Evolutionary conservation across 2,329 filamentous ascomycete species (phyloP).

Genomic region (Trichoderma pleuroti): DNA sequence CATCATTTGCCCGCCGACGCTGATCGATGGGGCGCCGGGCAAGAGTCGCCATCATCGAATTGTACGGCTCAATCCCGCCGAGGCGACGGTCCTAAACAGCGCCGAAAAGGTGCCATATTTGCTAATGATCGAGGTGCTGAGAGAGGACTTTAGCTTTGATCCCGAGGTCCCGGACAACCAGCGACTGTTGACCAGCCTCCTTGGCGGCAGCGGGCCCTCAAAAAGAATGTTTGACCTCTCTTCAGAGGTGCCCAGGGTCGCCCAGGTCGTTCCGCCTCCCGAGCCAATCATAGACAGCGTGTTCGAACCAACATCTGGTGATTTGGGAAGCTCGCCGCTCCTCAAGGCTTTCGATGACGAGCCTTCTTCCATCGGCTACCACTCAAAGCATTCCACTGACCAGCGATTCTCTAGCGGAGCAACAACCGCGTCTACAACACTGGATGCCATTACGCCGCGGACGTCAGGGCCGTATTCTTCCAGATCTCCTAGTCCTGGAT

Average conservation of each 20-base stretch:
- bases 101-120: slow-evolving; percentile 83
- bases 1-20: slow-evolving; percentile 71
- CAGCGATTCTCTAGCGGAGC: slow-evolving; percentile 60
- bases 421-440: slow-evolving; percentile 56
- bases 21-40: slow-evolving; percentile 69
- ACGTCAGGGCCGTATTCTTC: slow-evolving; percentile 67
- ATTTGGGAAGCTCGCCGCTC: slow-evolving; percentile 70
- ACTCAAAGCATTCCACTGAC: slow-evolving; percentile 29
- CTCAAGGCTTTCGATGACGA: slow-evolving; percentile 57
- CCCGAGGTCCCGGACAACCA: slow-evolving; percentile 71
- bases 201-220: slow-evolving; percentile 54
- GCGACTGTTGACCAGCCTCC: slow-evolving; percentile 55
- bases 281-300: slow-evolving; percentile 64
- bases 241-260: slow-evolving; percentile 60
- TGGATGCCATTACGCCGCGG: slow-evolving; percentile 62
- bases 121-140: slow-evolving; percentile 77
- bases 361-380: slow-evolving; percentile 29
- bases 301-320: slow-evolving; percentile 76
- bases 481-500: slow-evolving; percentile 63
- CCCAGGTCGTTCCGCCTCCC: slow-evolving; percentile 37
- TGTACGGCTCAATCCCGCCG: slow-evolving; percentile 76
- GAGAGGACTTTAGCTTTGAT: slow-evolving; percentile 80
- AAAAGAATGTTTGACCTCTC: slow-evolving; percentile 64
- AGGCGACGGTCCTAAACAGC: slow-evolving; percentile 81
- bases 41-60: slow-evolving; percentile 78